Evolutionary conservation across 2,329 filamentous ascomycete species (phyloP).

Genomic region (Stagonosporopsis cucurbitacearum): DNA sequence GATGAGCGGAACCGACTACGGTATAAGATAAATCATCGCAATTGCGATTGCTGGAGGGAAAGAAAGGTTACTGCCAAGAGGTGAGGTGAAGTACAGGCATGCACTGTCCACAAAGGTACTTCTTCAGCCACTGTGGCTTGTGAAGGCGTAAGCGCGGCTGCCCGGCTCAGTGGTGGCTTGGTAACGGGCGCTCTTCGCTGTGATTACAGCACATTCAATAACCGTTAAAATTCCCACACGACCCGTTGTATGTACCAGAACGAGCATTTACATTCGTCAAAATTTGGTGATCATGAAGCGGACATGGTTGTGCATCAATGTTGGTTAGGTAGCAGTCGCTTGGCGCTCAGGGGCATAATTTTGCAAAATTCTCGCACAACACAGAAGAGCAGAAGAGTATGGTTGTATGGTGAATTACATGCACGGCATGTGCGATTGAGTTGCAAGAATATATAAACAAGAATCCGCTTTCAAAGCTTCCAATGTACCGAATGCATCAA

Average conservation of each 20-base stretch:
- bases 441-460: conserved; percentile 27
- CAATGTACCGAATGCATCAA: conserved; percentile 19
- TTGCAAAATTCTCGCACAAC: neutral
- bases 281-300: no score
- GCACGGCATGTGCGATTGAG: conserved; percentile 15
- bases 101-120: conserved; percentile 1
- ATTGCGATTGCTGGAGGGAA: neutral
- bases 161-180: neutral
- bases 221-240: no score
- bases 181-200: neutral
- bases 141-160: neutral
- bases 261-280: no score
- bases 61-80: neutral
- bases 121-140: conserved; percentile 9
- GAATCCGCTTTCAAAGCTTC: conserved; percentile 27
- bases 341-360: neutral
- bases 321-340: no score
- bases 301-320: no score
- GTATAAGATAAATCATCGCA: neutral
- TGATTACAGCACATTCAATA: neutral
- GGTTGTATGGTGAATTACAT: conserved; percentile 2
- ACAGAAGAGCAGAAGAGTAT: neutral
- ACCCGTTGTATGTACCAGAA: no score
- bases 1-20: neutral
- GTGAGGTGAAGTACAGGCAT: neutral